Evolutionary conservation across 768 basidiomycete species (phyloP).

Genomic region (Clathrus columnatus): DNA sequence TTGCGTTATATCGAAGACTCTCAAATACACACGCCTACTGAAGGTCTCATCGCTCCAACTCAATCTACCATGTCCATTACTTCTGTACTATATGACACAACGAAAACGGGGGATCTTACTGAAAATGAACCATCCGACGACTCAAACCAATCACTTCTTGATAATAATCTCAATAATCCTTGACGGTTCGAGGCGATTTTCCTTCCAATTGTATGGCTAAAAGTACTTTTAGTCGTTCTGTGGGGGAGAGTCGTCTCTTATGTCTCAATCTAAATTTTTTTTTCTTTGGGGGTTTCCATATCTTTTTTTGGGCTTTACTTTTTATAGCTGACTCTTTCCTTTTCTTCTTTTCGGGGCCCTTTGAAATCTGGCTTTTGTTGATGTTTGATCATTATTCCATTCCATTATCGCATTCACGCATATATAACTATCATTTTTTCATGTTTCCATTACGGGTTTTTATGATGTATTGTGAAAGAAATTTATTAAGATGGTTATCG

Average conservation of each 20-base stretch:
- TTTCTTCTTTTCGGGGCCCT: not conserved
- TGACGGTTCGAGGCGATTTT: constrained; percentile 9
- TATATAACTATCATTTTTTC: not conserved
- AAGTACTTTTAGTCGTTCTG: not conserved
- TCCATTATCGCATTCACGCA: not conserved
- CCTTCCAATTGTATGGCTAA: not conserved
- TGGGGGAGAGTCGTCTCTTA: constrained; percentile 3
- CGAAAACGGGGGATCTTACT: not conserved
- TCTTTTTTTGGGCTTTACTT: not conserved
- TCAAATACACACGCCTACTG: not conserved
- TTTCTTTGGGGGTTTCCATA: no score
- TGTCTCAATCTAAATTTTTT: not conserved
- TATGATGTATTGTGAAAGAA: not conserved
- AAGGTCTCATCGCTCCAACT: not conserved
- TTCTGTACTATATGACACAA: constrained; percentile 5
- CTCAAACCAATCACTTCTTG: not conserved
- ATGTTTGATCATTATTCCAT: not conserved
- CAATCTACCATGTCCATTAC: not conserved
- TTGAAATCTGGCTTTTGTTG: not conserved
- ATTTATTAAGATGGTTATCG: not conserved
- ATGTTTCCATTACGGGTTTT: not conserved
- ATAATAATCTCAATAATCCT: not conserved
- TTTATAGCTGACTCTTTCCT: not conserved
- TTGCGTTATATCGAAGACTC: constrained; percentile 1
- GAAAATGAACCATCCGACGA: not conserved